Evolutionary conservation across 2,329 filamentous ascomycete genomes (phyloP), one percentile per base, ranked within the genome.

Genomic region (Rhynchosporium graminicola): DNA sequence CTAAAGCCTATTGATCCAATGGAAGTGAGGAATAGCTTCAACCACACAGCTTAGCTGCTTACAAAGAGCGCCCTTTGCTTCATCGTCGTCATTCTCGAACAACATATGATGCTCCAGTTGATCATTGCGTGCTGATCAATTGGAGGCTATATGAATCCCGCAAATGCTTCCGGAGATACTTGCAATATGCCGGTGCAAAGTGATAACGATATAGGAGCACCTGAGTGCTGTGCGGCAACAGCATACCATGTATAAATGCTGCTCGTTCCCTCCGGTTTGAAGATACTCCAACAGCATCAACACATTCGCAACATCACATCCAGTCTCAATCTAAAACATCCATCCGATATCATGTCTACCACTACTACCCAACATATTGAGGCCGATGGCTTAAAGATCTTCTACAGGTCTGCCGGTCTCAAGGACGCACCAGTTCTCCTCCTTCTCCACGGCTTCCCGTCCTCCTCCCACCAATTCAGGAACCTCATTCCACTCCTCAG

Each of bases 371-470:
- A 59, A 13, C 45, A 48, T 36, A 47, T 77, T 20, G 54, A 69
- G 1, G 73, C 72, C 12, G 73, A 76, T 62, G 78, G 76, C 51
- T 57, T 77, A 20, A 67, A 75, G 0, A 66, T 80, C 47, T 80
- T 80, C 67, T 80, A 79, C 69, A 75, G 78, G 36, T 65, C 73
- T 40, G 74, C 77, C 26, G 74, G 75, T 2, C 66, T 67, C 0
- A n/a, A 65, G 2, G 51, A 67, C n/a, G 67, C 71, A 0, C 76
- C 76, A 4, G 74, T 75, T 3, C 54, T 81, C 13, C 72, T 80
- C 9, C 76, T 80, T 6, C 74, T 80, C 4, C 79, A 80, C 65
- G 79, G 79, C n/a, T 80, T 77, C 62, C 78, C 79, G 1, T 69
- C 75, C 4, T 80, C 78, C 0, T 79, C 77, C 0, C 76, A 77